Evolutionary conservation across 139 green algal species (phyloP), one percentile per base, ranked within the genome.

Genomic region (Chlorella sp.): DNA sequence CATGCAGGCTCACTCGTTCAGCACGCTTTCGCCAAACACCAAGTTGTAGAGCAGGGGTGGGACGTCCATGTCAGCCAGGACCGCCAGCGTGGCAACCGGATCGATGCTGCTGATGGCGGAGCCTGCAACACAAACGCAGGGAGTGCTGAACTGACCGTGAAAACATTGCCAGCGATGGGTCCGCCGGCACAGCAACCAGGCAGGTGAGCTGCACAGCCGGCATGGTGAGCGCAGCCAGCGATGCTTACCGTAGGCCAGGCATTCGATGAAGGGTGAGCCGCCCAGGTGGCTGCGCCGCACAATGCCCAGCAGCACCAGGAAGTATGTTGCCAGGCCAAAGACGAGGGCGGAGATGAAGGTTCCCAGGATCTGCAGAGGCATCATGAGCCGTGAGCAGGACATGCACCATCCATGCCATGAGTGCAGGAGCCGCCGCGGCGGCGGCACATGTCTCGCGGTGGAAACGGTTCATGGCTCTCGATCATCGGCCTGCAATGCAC

Each of bases 41-140:
- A 91, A 48, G 84, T 88, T 88, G 80, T 88, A 89, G 3, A 91
- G 84, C 64, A 91, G 43, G 19, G 84, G 76, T 22, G 90, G 88
- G 0, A 90, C 79, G 34, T 86, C 73, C 38, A 88, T 58, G 48
- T 92, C 80, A 5, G 75, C 56, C n/a, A 93, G 85, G 16, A 93
- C 83, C 32, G 87, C 82, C 40, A 92, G 86, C 5, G 88, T 93
- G 36, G 93, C 93, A 30, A 96, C 93, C 0, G 93, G 93, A 87
- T 96, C 93, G 51, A 93, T 96, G 40, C 90, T 89, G 30, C 80
- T 91, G 75, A 96, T 95, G 41, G 94, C 81, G 8, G 93, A 81
- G 34, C 93, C 93, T 88, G 80, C 72, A 4, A 3, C 62, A 13
- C 5, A 5, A 34, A 11, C 51, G 6, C 11, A 44, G n/a, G n/a